Evolutionary conservation across 331 rosid genomes (phyloP).

Genomic region (Ulmus americana): DNA sequence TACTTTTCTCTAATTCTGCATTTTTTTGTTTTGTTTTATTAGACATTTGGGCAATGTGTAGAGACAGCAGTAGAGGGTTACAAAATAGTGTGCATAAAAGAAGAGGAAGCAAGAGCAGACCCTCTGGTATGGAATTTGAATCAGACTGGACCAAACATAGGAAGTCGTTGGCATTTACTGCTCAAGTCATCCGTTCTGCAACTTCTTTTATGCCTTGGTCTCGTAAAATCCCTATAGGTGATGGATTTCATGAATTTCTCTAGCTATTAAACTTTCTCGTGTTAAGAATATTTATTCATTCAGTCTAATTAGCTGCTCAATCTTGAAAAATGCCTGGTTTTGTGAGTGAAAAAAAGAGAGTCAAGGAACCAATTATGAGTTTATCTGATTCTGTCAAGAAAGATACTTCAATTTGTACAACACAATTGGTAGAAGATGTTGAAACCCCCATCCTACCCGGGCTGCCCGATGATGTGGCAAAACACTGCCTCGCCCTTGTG

Average conservation of each 20-base stretch:
- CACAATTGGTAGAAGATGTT: slow-evolving; percentile 31
- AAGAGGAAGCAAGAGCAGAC: slow-evolving; percentile 34
- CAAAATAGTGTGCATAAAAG: slow-evolving; percentile 29
- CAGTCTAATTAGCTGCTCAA: slow-evolving; percentile 26
- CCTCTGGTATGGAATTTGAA: slow-evolving; percentile 75
- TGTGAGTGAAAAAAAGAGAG: slow-evolving; percentile 55
- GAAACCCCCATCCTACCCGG: slow-evolving; percentile 59
- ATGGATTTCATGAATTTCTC: slow-evolving; percentile 66
- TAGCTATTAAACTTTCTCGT: slow-evolving; percentile 20
- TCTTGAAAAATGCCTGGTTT: slow-evolving; percentile 48
- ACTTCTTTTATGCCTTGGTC: slow-evolving; percentile 89
- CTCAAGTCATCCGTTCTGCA: slow-evolving; percentile 64
- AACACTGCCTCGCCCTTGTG: slow-evolving; percentile 80
- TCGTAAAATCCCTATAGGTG: slow-evolving; percentile 75
- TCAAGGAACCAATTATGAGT: slow-evolving; percentile 50
- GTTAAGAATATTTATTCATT: slow-evolving; percentile 12
- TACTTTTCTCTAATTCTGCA: slow-evolving; percentile 5
- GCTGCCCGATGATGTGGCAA: slow-evolving; percentile 87
- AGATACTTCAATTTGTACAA: slow-evolving; percentile 30
- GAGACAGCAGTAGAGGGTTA: slow-evolving; percentile 31
- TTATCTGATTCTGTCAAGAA: slow-evolving; percentile 36
- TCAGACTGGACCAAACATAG: slow-evolving; percentile 63
- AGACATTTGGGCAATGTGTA: slow-evolving; percentile 61
- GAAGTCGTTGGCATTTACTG: slow-evolving; percentile 60
- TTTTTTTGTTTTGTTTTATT: slow-evolving; percentile 18